These are phyloP conservation scores for Mycena venus DNA, from an alignment of 768 basidiomycete species.

Conservation along the genomic window DNA sequence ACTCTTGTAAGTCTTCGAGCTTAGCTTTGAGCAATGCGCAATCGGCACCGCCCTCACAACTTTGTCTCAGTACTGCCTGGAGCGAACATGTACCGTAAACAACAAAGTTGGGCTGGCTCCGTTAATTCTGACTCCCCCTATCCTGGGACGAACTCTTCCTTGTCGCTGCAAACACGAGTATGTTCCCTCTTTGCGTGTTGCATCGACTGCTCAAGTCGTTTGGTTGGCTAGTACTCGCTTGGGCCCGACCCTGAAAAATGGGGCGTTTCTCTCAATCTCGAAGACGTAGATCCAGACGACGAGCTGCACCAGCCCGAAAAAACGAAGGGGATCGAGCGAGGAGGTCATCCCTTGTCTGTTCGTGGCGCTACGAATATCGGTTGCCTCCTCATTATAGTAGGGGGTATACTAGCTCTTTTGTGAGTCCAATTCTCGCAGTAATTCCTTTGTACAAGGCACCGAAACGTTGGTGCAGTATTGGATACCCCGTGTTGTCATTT, in stretches of 20 bases:
- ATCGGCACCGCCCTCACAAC: neutral
- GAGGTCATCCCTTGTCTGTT: conserved; percentile 62
- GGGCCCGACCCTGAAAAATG: conserved; percentile 69
- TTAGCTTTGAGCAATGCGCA: neutral
- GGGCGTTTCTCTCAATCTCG: conserved; percentile 63
- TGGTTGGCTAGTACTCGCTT: conserved; percentile 62
- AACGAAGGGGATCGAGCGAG: conserved; percentile 55
- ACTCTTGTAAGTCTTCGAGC: conserved; percentile 8
- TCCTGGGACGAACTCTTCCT: conserved; percentile 27
- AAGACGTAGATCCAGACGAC: conserved; percentile 58
- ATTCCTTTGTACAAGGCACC: neutral
- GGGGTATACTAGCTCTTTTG: conserved; percentile 29
- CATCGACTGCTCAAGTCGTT: neutral
- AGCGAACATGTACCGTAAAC: conserved; percentile 27
- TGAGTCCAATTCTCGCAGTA: neutral
- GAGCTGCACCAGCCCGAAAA: conserved; percentile 45
- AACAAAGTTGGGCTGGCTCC: conserved; percentile 25
- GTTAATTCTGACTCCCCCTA: conserved; percentile 38
- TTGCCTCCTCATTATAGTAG: conserved; percentile 60
- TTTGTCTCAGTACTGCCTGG: neutral
- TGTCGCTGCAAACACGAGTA: conserved; percentile 32
- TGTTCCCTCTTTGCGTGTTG: conserved; percentile 25
- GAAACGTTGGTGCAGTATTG: conserved; percentile 40
- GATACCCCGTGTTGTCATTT: conserved; percentile 51
- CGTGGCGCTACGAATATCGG: conserved; percentile 79